These are phyloP conservation scores for Metschnikowia colocasiae DNA, from an alignment of 805 yeast genomes.

Conservation along the genomic window DNA sequence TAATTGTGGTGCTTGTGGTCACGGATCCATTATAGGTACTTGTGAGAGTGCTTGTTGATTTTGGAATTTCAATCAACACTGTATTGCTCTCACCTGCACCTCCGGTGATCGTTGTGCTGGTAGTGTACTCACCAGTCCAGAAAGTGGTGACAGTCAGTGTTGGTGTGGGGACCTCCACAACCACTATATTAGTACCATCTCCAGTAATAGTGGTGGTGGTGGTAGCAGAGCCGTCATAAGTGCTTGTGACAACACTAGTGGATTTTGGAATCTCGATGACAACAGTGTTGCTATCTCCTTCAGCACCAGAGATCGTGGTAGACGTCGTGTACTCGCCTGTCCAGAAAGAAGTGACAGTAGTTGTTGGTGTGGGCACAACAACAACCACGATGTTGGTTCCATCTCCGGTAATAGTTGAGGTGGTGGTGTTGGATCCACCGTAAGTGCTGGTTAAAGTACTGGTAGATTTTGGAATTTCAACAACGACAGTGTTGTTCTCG, in stretches of 20 bases:
- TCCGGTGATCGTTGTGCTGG: conserved; percentile 7
- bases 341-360: too few species aligned
- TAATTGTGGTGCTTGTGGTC: neutral
- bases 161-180: conserved; percentile 12
- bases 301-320: conserved; percentile 5
- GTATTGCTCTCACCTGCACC: conserved; percentile 15
- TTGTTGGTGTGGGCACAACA: conserved; percentile 11
- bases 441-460: too few species aligned
- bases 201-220: conserved; percentile 2
- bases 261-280: conserved; percentile 10
- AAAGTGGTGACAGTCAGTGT: conserved; percentile 8
- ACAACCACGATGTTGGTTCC: conserved; percentile 8
- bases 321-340: conserved; percentile 3
- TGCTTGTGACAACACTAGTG: conserved; percentile 9
- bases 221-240: conserved; percentile 7
- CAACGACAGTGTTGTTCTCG: too few species aligned
- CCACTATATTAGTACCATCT: conserved; percentile 2
- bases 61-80: conserved; percentile 13
- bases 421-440: too few species aligned
- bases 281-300: conserved; percentile 18
- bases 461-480: too few species aligned
- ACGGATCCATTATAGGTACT: too few species aligned
- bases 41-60: too few species aligned
- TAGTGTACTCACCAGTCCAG: neutral
- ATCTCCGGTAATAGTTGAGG: too few species aligned